These are phyloP conservation scores for Claviceps pazoutovae DNA, from an alignment of 2,329 filamentous ascomycete species.

Conservation along the genomic window DNA sequence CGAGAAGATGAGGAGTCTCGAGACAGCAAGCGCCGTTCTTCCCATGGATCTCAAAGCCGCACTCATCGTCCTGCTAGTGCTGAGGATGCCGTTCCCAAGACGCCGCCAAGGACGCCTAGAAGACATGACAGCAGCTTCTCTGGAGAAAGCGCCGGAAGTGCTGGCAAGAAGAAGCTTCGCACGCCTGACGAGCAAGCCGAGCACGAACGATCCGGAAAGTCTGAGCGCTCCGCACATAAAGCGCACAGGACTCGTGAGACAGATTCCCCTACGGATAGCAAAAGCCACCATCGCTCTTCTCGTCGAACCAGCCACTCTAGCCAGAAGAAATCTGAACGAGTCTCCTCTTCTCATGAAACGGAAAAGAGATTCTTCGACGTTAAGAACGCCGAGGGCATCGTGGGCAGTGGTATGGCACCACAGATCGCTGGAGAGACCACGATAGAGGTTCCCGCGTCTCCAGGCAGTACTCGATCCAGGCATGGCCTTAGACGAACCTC, in stretches of 20 bases:
- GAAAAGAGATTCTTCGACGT: conserved; percentile 30
- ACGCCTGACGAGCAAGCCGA: conserved; percentile 36
- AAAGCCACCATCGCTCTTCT: conserved; percentile 23
- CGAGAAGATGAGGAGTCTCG: conserved; percentile 18
- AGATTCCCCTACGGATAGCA: conserved; percentile 14
- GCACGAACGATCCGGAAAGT: conserved; percentile 27
- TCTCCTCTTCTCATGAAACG: conserved; percentile 14
- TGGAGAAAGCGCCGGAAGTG: conserved; percentile 24
- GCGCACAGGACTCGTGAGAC: conserved; percentile 21
- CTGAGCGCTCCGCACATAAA: conserved; percentile 6
- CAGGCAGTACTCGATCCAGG: conserved; percentile 12
- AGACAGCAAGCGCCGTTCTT: conserved; percentile 17
- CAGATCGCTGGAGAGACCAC: conserved; percentile 11
- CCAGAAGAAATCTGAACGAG: conserved; percentile 16
- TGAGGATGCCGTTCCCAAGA: conserved; percentile 20
- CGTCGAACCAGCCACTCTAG: conserved; percentile 28
- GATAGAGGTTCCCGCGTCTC: not conserved
- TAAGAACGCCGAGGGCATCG: conserved; percentile 23
- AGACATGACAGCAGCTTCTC: conserved; percentile 33
- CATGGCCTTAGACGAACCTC: conserved; percentile 15
- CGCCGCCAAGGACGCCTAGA: conserved; percentile 25
- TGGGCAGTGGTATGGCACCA: conserved; percentile 13
- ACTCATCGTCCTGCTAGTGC: conserved; percentile 26
- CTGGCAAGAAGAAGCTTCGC: conserved; percentile 20
- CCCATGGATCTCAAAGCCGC: conserved; percentile 14